Conservation (phyloP, 2,329 filamentous ascomycete genomes). For the Fusarium coffeatum region DNA sequence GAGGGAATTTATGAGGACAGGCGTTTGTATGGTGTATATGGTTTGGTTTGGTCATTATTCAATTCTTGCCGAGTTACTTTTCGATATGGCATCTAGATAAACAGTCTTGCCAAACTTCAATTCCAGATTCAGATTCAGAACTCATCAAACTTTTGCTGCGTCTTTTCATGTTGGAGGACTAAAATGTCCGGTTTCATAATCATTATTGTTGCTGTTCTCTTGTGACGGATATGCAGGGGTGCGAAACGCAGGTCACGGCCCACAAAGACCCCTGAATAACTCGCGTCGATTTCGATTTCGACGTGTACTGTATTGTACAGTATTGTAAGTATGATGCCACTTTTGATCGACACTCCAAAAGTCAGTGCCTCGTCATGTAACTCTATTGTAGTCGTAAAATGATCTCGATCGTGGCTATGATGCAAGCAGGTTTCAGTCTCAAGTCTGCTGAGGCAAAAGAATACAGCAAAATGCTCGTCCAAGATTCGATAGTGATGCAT, state of each 20-base stretch:
- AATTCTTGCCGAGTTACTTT: conserved; percentile 15
- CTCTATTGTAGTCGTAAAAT: not conserved
- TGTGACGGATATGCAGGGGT: conserved; percentile 8
- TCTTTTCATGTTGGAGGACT: not conserved
- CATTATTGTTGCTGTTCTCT: conserved; percentile 6
- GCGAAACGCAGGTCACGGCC: conserved; percentile 27
- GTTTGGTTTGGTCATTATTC: conserved; percentile 21
- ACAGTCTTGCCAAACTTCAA: conserved; percentile 19
- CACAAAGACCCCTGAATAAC: conserved; percentile 37
- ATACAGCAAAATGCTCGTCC: not conserved
- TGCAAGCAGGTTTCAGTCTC: not conserved
- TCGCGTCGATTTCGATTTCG: not conserved
- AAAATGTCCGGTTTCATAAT: conserved; percentile 10
- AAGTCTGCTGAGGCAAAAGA: not conserved
- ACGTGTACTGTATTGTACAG: not conserved
- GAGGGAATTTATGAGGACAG: conserved; percentile 14
- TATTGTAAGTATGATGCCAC: conserved; percentile 6
- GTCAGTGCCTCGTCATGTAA: not conserved
- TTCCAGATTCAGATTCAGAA: conserved; percentile 7
- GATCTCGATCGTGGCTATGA: not conserved
- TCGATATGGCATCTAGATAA: conserved; percentile 23
- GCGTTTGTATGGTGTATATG: conserved; percentile 22
- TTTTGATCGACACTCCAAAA: conserved; percentile 16
- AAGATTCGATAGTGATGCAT: not conserved
- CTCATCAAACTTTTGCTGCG: not conserved